These are phyloP conservation scores for Mycena olivaceomarginata DNA, from an alignment of 768 basidiomycete genomes.

Conservation along the genomic window DNA sequence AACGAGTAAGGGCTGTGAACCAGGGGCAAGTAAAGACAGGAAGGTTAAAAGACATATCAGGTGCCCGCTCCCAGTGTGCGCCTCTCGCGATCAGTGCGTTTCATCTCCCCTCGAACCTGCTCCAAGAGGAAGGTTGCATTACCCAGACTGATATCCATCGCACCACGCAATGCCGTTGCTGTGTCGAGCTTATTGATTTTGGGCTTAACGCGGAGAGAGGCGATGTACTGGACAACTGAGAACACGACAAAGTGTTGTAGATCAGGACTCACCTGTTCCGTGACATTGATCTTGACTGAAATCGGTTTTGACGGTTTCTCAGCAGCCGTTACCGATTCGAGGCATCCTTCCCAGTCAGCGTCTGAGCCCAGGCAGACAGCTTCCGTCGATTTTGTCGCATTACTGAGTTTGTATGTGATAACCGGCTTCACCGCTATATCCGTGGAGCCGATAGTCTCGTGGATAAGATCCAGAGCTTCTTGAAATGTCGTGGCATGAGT, in stretches of 20 bases:
- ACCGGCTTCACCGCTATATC: background rate
- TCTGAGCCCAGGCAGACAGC: background rate
- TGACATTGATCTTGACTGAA: conserved; percentile 1
- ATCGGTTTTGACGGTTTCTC: background rate
- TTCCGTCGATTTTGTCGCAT: background rate
- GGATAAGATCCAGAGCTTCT: background rate
- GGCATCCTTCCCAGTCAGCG: conserved; percentile 13
- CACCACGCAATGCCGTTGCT: background rate
- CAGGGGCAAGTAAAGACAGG: conserved; percentile 6
- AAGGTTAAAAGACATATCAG: background rate
- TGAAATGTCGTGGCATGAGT: conserved; percentile 7
- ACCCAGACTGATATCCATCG: background rate
- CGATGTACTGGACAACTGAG: conserved; percentile 8
- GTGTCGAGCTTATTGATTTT: background rate
- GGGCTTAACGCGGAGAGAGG: background rate
- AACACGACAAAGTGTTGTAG: background rate
- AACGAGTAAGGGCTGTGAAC: background rate
- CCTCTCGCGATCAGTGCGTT: conserved; percentile 4
- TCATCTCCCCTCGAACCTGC: conserved; percentile 20
- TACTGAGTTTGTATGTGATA: conserved; percentile 14
- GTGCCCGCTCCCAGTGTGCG: background rate
- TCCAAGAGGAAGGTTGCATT: conserved; percentile 16
- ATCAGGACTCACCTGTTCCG: conserved; percentile 16
- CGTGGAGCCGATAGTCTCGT: conserved; percentile 15
- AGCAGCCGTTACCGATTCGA: background rate